Evolutionary conservation across 1,284 basidiomycete species (phyloP).

Genomic region (Naganishia sp.): DNA sequence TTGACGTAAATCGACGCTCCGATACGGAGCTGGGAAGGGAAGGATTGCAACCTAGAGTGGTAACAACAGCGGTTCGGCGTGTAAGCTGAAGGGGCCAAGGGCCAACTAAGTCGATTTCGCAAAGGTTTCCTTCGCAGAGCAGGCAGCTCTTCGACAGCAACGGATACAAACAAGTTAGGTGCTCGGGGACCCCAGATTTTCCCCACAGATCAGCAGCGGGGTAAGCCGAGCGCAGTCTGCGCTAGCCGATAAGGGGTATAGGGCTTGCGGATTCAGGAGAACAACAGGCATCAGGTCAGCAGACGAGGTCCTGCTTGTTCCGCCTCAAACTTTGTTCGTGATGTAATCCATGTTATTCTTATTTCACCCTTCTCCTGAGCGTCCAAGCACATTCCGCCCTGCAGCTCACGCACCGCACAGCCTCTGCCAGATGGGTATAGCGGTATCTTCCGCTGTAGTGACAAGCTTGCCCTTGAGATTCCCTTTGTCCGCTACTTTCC

Average conservation of each 20-base stretch:
- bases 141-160: background rate
- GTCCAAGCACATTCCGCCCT: too few species aligned
- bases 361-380: too few species aligned
- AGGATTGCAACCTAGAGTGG: too few species aligned
- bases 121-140: too few species aligned
- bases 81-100: too few species aligned
- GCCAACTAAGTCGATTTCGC: too few species aligned
- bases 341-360: too few species aligned
- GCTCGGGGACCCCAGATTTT: too few species aligned
- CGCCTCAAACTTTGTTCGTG: background rate
- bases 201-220: too few species aligned
- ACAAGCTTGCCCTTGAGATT: background rate
- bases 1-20: too few species aligned
- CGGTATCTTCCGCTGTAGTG: background rate
- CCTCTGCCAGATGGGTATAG: background rate
- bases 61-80: too few species aligned
- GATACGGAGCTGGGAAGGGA: too few species aligned
- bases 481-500: background rate
- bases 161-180: background rate
- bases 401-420: background rate
- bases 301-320: background rate
- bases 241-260: conserved; percentile 8
- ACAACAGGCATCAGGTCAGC: conserved; percentile 1
- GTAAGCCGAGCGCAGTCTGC: background rate
- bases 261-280: background rate